Conservation (phyloP, 371 early-diverging fungal genomes). For the Gilbertella persicaria region DNA sequence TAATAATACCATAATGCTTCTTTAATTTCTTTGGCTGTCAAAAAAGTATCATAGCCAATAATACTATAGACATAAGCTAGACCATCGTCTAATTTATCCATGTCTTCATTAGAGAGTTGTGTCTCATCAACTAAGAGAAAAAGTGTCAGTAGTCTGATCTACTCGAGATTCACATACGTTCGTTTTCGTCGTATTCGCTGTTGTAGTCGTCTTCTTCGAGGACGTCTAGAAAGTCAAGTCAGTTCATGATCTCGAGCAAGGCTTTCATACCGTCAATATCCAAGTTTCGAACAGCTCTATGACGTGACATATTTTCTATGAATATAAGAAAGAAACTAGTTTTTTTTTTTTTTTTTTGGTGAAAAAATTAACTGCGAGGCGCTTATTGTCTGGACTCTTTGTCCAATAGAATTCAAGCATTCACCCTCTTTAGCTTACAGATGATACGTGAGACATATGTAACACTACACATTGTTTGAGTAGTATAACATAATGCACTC, state of each 20-base stretch:
- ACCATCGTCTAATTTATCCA: slow-evolving; percentile 54
- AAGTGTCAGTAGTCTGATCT: background rate
- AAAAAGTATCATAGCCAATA: slow-evolving; percentile 51
- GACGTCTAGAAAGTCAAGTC: slow-evolving; percentile 42
- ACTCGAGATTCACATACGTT: slow-evolving; percentile 13
- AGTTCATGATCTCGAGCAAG: too few relatives aligned
- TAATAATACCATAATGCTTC: slow-evolving; percentile 70
- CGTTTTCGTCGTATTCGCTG: slow-evolving; percentile 57
- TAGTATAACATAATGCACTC: too few relatives aligned
- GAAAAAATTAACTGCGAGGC: too few relatives aligned
- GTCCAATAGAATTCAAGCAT: too few relatives aligned
- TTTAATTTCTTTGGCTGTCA: slow-evolving; percentile 60
- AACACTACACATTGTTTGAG: too few relatives aligned
- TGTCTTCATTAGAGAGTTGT: slow-evolving; percentile 48
- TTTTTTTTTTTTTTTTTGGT: too few relatives aligned
- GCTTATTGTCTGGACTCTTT: too few relatives aligned
- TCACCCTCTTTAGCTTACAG: too few relatives aligned
- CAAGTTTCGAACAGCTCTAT: slow-evolving; percentile 71
- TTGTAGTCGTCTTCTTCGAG: slow-evolving; percentile 65
- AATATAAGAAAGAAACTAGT: too few relatives aligned
- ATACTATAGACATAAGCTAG: slow-evolving; percentile 50
- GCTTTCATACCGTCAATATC: slow-evolving; percentile 62
- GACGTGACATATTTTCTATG: slow-evolving; percentile 74
- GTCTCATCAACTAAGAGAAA: slow-evolving; percentile 32
- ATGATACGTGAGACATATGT: too few relatives aligned